A percentile compares a stretch with the other conserved stretches of the same genome.
Conservation (phyloP, 352 stramenopile species). For the Globisporangium solare region DNA sequence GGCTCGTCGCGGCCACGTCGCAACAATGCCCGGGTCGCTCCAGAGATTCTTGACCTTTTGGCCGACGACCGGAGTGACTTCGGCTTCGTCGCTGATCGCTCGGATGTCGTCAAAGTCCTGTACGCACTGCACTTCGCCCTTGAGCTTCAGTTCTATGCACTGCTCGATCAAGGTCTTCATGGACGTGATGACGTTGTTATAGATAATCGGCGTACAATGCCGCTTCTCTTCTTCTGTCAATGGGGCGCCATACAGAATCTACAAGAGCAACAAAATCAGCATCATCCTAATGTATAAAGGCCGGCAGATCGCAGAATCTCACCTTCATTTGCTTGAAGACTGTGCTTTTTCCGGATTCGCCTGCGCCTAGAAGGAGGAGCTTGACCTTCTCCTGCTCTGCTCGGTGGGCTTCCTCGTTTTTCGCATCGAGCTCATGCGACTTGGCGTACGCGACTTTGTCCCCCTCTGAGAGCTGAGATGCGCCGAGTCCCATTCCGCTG, state of each 20-base stretch:
- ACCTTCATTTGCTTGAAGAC: conserved; percentile 93
- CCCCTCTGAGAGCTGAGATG: conserved; percentile 49
- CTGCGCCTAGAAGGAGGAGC: conserved; percentile 91
- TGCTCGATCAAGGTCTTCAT: conserved; percentile 92
- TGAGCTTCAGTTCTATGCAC: conserved; percentile 75
- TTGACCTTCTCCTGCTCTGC: conserved; percentile 93
- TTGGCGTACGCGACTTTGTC: conserved; percentile 65
- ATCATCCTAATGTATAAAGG: background rate
- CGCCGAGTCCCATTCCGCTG: conserved; percentile 59
- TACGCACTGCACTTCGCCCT: conserved; percentile 62
- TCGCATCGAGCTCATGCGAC: conserved; percentile 70
- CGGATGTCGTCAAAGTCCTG: conserved; percentile 82
- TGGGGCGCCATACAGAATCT: conserved; percentile 83
- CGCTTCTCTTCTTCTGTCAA: conserved; percentile 87
- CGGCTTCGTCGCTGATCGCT: conserved; percentile 73
- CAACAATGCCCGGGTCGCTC: conserved; percentile 86
- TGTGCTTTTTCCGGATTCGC: conserved; percentile 94
- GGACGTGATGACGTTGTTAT: conserved; percentile 88
- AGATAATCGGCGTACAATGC: conserved; percentile 86
- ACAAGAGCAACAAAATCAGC: conserved; percentile 11
- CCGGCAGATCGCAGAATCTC: background rate
- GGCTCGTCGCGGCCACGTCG: conserved; percentile 87
- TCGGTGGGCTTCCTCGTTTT: conserved; percentile 75
- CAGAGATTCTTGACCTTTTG: conserved; percentile 94
- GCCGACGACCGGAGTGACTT: conserved; percentile 88